phyloP scores from a whole-genome alignment of 768 basidiomycete genomes.

The Coprinopsis cinerea region DNA sequence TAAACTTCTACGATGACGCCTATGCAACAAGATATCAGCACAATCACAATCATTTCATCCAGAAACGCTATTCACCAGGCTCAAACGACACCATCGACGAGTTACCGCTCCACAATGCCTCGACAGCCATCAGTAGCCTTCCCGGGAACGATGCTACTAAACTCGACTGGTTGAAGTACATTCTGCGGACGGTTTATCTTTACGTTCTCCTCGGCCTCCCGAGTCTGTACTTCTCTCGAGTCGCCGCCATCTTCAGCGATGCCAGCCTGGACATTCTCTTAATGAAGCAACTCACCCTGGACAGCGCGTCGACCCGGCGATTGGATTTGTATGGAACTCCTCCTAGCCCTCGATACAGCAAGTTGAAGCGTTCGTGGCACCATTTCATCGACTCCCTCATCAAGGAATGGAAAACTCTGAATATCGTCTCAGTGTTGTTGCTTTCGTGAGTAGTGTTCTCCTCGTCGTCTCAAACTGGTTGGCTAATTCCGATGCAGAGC shows the following conservation, averaged over 20 bases:
- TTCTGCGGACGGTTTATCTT: slow-evolving; percentile 6
- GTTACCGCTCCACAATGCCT: too few species aligned
- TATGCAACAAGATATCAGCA: too few species aligned
- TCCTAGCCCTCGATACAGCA: neutral
- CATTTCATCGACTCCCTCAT: slow-evolving; percentile 24
- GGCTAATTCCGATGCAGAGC: slow-evolving; percentile 19
- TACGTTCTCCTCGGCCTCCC: slow-evolving; percentile 12
- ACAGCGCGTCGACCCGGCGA: neutral
- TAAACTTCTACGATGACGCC: too few species aligned
- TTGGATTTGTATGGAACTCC: neutral
- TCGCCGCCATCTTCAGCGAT: slow-evolving; percentile 12
- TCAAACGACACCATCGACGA: too few species aligned
- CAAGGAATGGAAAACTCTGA: slow-evolving; percentile 32
- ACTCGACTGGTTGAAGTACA: neutral
- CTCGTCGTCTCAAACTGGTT: neutral
- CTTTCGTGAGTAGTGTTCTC: slow-evolving; percentile 21
- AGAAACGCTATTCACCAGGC: too few species aligned
- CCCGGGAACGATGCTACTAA: too few species aligned
- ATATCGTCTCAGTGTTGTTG: slow-evolving; percentile 29
- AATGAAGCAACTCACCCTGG: slow-evolving; percentile 7
- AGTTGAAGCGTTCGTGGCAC: slow-evolving; percentile 23
- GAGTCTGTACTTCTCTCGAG: slow-evolving; percentile 12
- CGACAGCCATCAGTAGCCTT: too few species aligned
- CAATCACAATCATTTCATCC: too few species aligned
- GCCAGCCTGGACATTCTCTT: neutral